These are phyloP conservation scores for maize (Zea mays) DNA, from an alignment of 176 grass and related monocot genomes.

Conservation along the genomic window Zm-B73-REFERENCE-NAM-5.0 NC_050097.1:18106501-18107000, in stretches of 20 bases:
- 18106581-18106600: constrained; percentile 89
- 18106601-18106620: constrained; percentile 61
- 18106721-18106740: constrained; percentile 69
- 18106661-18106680: constrained; percentile 62
- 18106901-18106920: constrained; percentile 35
- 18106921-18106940: constrained; percentile 53
- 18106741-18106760: constrained; percentile 32
- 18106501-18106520: constrained; percentile 38
- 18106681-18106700: constrained; percentile 50
- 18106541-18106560: constrained; percentile 19
- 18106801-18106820: constrained; percentile 50
- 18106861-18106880: constrained; percentile 29
- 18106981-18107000: constrained; percentile 64
- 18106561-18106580: constrained; percentile 59
- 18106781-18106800: constrained; percentile 47
- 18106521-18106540: constrained; percentile 29
- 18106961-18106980: constrained; percentile 41
- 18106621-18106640: constrained; percentile 59
- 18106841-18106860: constrained; percentile 63
- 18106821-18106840: constrained; percentile 78
- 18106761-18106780: constrained; percentile 30
- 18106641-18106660: constrained; percentile 53
- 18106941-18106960: constrained; percentile 25
- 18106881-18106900: constrained; percentile 36
- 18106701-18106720: constrained; percentile 40